Conservation (phyloP, 108 stramenopile species). For the Skeletonema marinoi region DNA sequence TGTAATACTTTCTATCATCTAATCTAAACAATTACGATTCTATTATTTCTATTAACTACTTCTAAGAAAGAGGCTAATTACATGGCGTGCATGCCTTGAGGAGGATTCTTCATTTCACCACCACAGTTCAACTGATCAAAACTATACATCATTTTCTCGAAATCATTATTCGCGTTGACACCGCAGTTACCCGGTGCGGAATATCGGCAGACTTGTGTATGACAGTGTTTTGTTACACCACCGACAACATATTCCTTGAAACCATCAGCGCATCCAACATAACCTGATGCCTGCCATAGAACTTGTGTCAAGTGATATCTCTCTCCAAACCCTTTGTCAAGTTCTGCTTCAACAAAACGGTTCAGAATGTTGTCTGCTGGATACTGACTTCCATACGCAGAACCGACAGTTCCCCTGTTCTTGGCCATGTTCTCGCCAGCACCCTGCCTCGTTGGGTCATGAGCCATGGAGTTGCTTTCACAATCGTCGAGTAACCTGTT, state of each 20-base stretch:
- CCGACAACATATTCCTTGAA: not conserved
- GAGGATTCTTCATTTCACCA: not conserved
- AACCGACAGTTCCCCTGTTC: not conserved
- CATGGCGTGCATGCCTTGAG: not conserved
- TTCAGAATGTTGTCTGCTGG: not conserved
- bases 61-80: too few species aligned
- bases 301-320: conserved; percentile 6
- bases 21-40: too few species aligned
- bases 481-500: not conserved
- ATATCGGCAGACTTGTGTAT: conserved; percentile 4
- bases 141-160: not conserved
- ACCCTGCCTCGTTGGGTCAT: not conserved
- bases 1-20: too few species aligned
- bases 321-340: not conserved
- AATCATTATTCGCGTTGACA: not conserved
- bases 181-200: not conserved
- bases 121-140: not conserved
- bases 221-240: not conserved
- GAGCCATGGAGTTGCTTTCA: not conserved
- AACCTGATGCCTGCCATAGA: not conserved
- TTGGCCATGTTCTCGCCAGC: not conserved
- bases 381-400: not conserved
- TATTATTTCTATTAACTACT: too few species aligned
- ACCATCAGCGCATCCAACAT: conserved; percentile 4
- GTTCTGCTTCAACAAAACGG: not conserved